Percentiles rank a stretch among this genome's conserved stretches.
Evolutionary conservation across 2,329 filamentous ascomycete species (phyloP).

Genomic region (Neonectria coccinea): DNA sequence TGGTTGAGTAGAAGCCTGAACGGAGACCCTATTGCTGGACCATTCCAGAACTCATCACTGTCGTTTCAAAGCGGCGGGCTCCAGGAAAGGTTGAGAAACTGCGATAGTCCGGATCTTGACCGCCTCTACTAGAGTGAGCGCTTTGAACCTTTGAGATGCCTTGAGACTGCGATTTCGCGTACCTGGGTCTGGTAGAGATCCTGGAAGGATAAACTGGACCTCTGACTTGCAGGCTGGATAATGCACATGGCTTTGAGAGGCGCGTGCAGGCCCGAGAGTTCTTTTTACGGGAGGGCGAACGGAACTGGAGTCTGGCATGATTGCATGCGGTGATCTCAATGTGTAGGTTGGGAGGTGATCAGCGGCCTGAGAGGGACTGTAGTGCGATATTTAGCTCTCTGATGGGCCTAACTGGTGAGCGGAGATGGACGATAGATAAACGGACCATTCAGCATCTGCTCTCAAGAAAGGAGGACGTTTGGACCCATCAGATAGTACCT

Average conservation of each 20-base stretch:
- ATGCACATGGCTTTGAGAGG: slow-evolving; percentile 40
- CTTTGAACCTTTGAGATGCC: slow-evolving; percentile 4
- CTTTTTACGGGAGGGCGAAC: slow-evolving; percentile 36
- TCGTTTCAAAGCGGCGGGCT: slow-evolving; percentile 44
- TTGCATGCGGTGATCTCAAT: neutral
- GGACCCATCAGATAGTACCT: neutral
- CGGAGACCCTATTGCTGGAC: neutral
- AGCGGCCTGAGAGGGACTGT: slow-evolving; percentile 7
- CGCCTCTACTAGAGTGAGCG: slow-evolving; percentile 36
- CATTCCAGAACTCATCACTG: slow-evolving; percentile 20
- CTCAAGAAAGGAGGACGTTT: neutral
- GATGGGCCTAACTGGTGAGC: slow-evolving; percentile 12
- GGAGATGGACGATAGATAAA: slow-evolving; percentile 5
- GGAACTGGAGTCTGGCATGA: slow-evolving; percentile 37
- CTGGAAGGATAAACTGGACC: slow-evolving; percentile 47
- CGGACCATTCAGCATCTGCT: neutral
- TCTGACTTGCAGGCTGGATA: slow-evolving; percentile 44
- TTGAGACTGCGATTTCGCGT: slow-evolving; percentile 13
- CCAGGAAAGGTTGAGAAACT: slow-evolving; percentile 52
- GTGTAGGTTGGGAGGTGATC: neutral
- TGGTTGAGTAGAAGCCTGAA: neutral
- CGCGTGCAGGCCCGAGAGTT: slow-evolving; percentile 44
- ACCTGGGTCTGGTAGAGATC: slow-evolving; percentile 44
- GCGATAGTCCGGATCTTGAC: slow-evolving; percentile 45
- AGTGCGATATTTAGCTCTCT: neutral